Conservation (phyloP, 192 early-diverging fungal species). For the Coemansia furcata region DNA sequence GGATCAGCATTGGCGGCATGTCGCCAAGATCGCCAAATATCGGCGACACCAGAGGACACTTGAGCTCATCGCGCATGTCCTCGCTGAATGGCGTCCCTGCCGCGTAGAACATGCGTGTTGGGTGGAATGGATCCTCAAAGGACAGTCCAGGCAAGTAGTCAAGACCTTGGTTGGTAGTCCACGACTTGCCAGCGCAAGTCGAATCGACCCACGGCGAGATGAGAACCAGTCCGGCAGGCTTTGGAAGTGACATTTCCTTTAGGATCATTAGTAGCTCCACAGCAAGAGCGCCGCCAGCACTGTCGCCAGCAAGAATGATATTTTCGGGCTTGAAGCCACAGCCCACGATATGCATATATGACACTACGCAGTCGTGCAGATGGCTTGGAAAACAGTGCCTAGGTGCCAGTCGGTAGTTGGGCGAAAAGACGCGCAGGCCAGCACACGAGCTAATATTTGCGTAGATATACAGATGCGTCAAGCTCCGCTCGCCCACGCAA, state of each 20-base stretch:
- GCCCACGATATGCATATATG: constrained; percentile 66
- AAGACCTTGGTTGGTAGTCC: constrained; percentile 16
- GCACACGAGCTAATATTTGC: constrained; percentile 27
- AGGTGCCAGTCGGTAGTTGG: constrained; percentile 46
- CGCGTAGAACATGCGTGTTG: constrained; percentile 44
- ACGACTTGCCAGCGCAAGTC: constrained; percentile 37
- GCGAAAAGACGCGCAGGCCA: constrained; percentile 40
- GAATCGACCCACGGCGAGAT: constrained; percentile 50
- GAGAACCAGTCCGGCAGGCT: constrained; percentile 16
- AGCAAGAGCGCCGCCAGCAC: constrained; percentile 44
- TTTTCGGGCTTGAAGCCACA: constrained; percentile 39
- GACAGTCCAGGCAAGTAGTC: constrained; percentile 36
- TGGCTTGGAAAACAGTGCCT: constrained; percentile 54
- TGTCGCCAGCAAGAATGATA: constrained; percentile 44
- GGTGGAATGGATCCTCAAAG: constrained; percentile 37
- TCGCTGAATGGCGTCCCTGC: constrained; percentile 19
- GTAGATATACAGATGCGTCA: constrained; percentile 41
- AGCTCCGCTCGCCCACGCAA: constrained; percentile 47
- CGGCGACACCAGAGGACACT: constrained; percentile 44
- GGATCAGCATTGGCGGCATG: constrained; percentile 47
- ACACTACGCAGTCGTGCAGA: constrained; percentile 75
- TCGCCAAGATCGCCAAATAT: constrained; percentile 30
- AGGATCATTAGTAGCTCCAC: constrained; percentile 25
- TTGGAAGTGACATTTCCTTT: constrained; percentile 17
- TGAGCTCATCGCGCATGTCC: constrained; percentile 28